These are phyloP conservation scores for Medicago arabica DNA, from an alignment of 306 rosid species.

Conservation along the genomic window DNA sequence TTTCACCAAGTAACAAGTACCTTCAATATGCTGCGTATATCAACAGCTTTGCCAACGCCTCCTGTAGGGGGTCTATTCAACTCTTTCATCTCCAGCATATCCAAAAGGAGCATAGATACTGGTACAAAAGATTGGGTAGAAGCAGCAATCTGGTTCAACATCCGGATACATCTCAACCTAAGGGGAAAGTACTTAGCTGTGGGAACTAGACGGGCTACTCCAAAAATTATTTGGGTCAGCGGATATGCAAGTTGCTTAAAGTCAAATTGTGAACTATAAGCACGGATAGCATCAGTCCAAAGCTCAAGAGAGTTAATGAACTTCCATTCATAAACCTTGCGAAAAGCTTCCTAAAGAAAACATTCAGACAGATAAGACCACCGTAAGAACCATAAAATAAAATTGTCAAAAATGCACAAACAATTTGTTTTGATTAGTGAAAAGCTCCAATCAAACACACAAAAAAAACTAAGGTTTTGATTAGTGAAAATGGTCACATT, in stretches of 20 bases:
- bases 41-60: slow-evolving; percentile 89
- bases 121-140: slow-evolving; percentile 74
- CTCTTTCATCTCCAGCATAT: slow-evolving; percentile 97
- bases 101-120: slow-evolving; percentile 87
- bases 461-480: neutral
- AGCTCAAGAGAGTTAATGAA: slow-evolving; percentile 93
- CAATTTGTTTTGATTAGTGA: neutral
- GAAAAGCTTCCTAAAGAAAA: slow-evolving; percentile 82
- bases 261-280: slow-evolving; percentile 76
- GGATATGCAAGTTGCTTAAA: slow-evolving; percentile 92
- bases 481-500: neutral
- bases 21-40: slow-evolving; percentile 79
- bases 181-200: slow-evolving; percentile 90
- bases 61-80: slow-evolving; percentile 81
- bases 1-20: slow-evolving; percentile 47
- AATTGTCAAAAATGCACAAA: slow-evolving; percentile 25
- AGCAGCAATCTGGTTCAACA: slow-evolving; percentile 81
- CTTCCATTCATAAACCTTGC: slow-evolving; percentile 94
- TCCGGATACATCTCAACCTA: slow-evolving; percentile 78
- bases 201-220: slow-evolving; percentile 90
- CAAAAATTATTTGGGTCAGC: slow-evolving; percentile 80
- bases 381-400: slow-evolving; percentile 33
- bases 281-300: slow-evolving; percentile 83
- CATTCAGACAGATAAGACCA: slow-evolving; percentile 36
- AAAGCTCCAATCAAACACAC: slow-evolving; percentile 23